These are phyloP conservation scores for Calonectria fujianensis DNA, from an alignment of 2,329 filamentous ascomycete genomes.

Conservation along the genomic window DNA sequence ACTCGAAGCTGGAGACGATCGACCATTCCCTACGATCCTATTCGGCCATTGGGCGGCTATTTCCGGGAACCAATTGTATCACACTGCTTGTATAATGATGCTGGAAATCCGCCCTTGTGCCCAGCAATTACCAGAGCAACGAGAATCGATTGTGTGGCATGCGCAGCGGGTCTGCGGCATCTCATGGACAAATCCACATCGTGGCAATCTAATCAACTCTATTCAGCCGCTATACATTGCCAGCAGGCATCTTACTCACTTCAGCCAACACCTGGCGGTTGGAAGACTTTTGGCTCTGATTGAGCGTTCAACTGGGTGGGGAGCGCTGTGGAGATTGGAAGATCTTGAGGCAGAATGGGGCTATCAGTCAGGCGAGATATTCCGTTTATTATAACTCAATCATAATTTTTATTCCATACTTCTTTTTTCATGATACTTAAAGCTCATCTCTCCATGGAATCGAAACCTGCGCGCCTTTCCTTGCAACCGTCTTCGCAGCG, in stretches of 20 bases:
- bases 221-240: constrained; percentile 72
- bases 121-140: constrained; percentile 40
- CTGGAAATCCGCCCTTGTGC: constrained; percentile 63
- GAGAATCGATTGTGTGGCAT: constrained; percentile 65
- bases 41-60: constrained; percentile 70
- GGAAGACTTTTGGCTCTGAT: constrained; percentile 61
- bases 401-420: background rate
- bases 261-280: constrained; percentile 52
- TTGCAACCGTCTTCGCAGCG: constrained; percentile 1
- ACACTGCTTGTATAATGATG: constrained; percentile 69
- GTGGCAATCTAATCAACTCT: constrained; percentile 70
- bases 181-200: constrained; percentile 69
- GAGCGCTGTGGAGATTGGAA: constrained; percentile 67
- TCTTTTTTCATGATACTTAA: background rate
- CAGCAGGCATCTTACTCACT: constrained; percentile 68
- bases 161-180: constrained; percentile 71
- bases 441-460: constrained; percentile 3
- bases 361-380: constrained; percentile 52
- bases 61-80: constrained; percentile 71
- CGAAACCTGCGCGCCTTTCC: constrained; percentile 1
- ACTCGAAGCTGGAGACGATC: constrained; percentile 51
- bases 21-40: constrained; percentile 68
- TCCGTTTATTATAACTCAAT: background rate
- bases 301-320: constrained; percentile 69
- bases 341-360: constrained; percentile 66